These are phyloP conservation scores for Quillaja saponaria DNA, from an alignment of 306 rosid genomes.

Conservation along the genomic window DNA sequence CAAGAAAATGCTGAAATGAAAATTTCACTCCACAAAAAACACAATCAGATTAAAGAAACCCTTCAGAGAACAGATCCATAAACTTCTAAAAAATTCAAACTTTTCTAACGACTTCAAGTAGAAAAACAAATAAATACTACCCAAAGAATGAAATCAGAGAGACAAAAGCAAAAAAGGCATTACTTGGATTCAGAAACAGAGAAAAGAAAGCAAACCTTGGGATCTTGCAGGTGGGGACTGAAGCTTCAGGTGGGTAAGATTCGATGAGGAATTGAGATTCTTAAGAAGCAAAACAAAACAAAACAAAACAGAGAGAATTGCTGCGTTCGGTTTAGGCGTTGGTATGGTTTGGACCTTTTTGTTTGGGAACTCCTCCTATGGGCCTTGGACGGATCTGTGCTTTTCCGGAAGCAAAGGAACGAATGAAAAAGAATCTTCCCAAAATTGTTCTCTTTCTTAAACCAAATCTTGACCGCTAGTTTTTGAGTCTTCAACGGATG, in stretches of 20 bases:
- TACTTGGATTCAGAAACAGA: no score
- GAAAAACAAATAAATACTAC: neutral
- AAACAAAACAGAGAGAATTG: no score
- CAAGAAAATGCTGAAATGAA: no score
- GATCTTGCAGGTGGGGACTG: neutral
- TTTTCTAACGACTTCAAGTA: no score
- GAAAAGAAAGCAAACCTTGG: conserved; percentile 14
- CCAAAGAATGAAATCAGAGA: conserved; percentile 6
- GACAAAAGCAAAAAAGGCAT: neutral
- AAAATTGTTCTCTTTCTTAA: neutral
- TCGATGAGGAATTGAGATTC: neutral
- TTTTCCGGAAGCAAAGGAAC: neutral
- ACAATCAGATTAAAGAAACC: no score
- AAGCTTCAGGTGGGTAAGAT: neutral
- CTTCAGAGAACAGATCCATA: no score
- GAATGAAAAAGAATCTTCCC: neutral
- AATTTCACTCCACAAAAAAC: no score
- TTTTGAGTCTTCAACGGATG: neutral
- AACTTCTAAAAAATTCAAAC: no score
- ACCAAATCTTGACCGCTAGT: neutral
- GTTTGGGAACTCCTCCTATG: conserved; percentile 44
- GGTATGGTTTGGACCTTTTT: neutral
- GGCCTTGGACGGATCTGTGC: conserved; percentile 24
- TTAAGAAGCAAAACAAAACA: conserved; percentile 25
- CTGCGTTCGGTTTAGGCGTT: neutral